A percentile compares a stretch with the other conserved stretches of the same genome.
phyloP scores from a whole-genome alignment of 306 rosid genomes.

The Casuarina cunninghamiana region DNA sequence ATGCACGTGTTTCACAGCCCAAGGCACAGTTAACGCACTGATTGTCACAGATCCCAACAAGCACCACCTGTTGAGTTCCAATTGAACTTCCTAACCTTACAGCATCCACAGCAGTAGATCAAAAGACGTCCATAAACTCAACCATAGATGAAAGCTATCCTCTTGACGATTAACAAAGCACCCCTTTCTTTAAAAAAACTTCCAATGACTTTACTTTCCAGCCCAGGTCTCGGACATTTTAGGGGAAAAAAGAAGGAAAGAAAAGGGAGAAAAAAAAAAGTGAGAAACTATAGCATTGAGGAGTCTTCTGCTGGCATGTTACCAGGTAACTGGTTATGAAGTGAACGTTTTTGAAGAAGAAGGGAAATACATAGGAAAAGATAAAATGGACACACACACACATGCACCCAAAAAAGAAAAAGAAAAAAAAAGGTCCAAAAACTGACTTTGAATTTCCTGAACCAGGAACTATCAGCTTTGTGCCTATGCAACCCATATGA shows the following conservation, averaged over 20 bases:
- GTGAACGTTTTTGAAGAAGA: not conserved
- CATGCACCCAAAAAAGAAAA: too few species aligned
- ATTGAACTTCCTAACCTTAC: not conserved
- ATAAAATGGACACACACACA: not conserved
- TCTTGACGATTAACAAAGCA: not conserved
- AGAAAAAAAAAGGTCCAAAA: not conserved
- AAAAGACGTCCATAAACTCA: not conserved
- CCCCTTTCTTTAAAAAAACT: not conserved
- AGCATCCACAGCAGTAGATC: not conserved
- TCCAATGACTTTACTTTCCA: not conserved
- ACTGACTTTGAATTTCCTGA: not conserved
- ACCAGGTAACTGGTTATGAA: not conserved
- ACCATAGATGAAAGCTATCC: not conserved
- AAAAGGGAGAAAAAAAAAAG: too few species aligned
- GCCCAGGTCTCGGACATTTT: too few species aligned
- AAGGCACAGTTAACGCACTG: not conserved
- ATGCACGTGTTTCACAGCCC: not conserved
- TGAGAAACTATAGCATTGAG: constrained; percentile 2
- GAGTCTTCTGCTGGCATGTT: not conserved
- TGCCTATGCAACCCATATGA: not conserved
- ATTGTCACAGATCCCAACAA: too few species aligned
- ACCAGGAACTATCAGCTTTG: not conserved
- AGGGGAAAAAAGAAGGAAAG: too few species aligned
- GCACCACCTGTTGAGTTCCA: not conserved
- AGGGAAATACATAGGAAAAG: not conserved